Base-by-base conservation (phyloP, 2,329 filamentous ascomycete genomes). In the Septoria linicola region DNA sequence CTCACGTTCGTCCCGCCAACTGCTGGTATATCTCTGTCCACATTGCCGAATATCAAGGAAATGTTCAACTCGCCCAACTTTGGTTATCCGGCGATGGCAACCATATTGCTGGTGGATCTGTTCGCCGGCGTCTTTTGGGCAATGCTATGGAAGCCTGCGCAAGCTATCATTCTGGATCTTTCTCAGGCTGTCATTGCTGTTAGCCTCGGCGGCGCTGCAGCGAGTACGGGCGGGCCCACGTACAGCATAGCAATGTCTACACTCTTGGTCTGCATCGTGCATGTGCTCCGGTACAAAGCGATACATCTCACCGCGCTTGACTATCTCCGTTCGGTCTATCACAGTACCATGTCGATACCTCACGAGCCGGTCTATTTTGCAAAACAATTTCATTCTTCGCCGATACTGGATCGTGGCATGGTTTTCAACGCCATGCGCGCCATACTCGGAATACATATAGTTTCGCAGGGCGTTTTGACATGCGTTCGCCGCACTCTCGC, bases 121-220 rank as follows among this genome's bases (percentile, higher is more conserved):
- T 87, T 92, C 61, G 78, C 96, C 61, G 76, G 92, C 58, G 77
- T 93, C 57, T 59, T 57, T 31, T 96, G 90, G 88, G 77, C 95
- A 40, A 88, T 93, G 61, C 79, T 95, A 55, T 95, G 88, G 88
- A 84, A 84, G 25, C 89, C 89, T 51, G 81, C 92, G 57, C 91
- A 96, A 68, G 88, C 89, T 66, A 85, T 95, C 65, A 86, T 92
- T 51, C 78, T 96, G 61, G 91, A 96, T 68, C 80, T 96, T 45
- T 89, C 91, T 54, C 92, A 96, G 71, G 88, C 92, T 52, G 89
- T 96, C 66, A 95, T 96, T 66, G 91, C 91, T 52, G 83, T 96
- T 51, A 95, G 90, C 0, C 76, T 96, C 8, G 91, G 91, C 56
- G 91, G 90, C 54, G 89, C 89, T 53, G 86, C 83, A 6, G 83